Conservation (phyloP, 768 basidiomycete genomes). For the Boletus reticulatus region DNA sequence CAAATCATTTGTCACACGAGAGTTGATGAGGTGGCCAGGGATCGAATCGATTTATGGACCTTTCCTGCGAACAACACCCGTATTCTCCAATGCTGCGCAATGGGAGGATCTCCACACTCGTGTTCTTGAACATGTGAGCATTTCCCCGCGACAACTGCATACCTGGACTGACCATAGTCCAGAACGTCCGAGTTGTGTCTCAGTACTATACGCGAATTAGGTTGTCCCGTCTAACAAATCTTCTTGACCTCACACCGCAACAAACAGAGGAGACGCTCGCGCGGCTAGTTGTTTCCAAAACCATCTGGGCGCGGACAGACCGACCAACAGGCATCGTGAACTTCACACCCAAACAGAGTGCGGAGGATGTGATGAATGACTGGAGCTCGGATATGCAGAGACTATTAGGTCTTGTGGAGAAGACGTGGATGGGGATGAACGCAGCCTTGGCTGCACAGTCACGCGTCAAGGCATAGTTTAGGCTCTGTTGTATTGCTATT, state of each 20-base stretch:
- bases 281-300: conserved; percentile 86
- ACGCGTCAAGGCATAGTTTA: conserved; percentile 44
- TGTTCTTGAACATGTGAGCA: conserved; percentile 90
- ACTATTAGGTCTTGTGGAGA: conserved; percentile 87
- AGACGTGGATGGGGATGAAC: conserved; percentile 98
- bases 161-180: conserved; percentile 4
- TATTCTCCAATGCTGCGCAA: conserved; percentile 75
- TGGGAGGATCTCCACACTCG: conserved; percentile 97
- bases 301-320: conserved; percentile 92
- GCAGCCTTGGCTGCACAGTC: conserved; percentile 85
- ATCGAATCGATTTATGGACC: conserved; percentile 87
- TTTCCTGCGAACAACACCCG: conserved; percentile 72
- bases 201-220: conserved; percentile 95
- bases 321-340: conserved; percentile 86
- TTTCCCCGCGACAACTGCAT: conserved; percentile 8
- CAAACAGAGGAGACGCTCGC: conserved; percentile 89
- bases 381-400: conserved; percentile 98
- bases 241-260: conserved; percentile 80
- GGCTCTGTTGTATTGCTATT: conserved; percentile 18
- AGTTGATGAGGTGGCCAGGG: conserved; percentile 96
- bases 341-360: conserved; percentile 78
- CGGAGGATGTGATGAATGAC: conserved; percentile 95
- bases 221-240: conserved; percentile 72
- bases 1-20: conserved; percentile 90
- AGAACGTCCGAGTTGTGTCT: conserved; percentile 96